Base-by-base conservation (phyloP, 768 basidiomycete species). In the Amylocystis lapponica region DNA sequence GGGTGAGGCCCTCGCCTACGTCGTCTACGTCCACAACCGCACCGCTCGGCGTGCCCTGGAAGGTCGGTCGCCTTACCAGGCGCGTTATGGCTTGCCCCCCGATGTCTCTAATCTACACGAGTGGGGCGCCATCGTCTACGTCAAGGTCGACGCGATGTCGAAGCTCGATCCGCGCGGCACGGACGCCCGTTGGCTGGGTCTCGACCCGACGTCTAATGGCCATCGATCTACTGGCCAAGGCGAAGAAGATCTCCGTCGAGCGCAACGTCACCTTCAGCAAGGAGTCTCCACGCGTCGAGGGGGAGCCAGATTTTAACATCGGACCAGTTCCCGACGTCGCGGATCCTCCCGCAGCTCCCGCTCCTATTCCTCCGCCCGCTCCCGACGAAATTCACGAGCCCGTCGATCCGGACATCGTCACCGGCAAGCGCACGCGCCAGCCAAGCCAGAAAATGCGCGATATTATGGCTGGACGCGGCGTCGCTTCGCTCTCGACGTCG, bases 1-100 rank as follows among this genome's bases (percentile, higher is more conserved):
- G 72, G 66, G 61, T 2, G 60, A 71, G 20, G 66, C 65, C 0
- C 51, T 64, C 0, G 40, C 36, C 1, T 59, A 72, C 44, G 62
- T 57, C 0, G 53, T 64, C 0, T 72, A 66, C 58, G 26, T 73
- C 20, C 54, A 60, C 45, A 72, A 72, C 45, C 29, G 60, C 2
- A 59, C 61, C 0, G 48, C 59, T 0, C 65, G 60, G 1, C 49
- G 50, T 12, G 50, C 49, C 0, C 26, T 68, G 8, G 48, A 54
- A 9, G 54, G 56, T 10, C 38, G 17, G 14, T 58, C 56, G 0
- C 61, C 61, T 2, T 48, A 47, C 26, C 52, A 60, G 37, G 43
- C 45, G 5, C 31, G 30, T 19, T 35, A 17, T 19, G 44, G 48
- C 16, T 3, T 7, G 3, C 13, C 21, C n/a, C 48, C 48, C n/a